Evolutionary conservation across 805 yeast species (phyloP), one percentile per base, ranked within the genome.

Genomic region (Maudiozyma barnettii): DNA sequence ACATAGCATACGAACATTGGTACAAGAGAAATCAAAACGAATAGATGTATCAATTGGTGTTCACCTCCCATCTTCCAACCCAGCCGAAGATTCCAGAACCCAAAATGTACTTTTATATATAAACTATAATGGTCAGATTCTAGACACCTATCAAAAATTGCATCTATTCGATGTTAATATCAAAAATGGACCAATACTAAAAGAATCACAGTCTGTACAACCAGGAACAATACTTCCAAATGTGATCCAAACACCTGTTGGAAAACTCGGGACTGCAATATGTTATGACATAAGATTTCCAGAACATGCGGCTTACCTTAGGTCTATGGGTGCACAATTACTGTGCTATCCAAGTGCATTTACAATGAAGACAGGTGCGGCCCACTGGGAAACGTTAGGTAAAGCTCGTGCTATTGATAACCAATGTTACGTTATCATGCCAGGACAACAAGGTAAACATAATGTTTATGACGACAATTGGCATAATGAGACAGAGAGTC

Each of bases 261-360:
- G 87, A 2, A 76, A 74, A 45, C 66, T 87, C 5, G 95, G 95
- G 0, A 64, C 76, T 10, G 84, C 79, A 1, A 84, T 86, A 31
- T 91, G 96, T 64, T 89, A 86, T 64, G 98, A 87, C 65, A 78
- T 88, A 31, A 70, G 97, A 52, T 87, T 88, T 60, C 95, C 96
- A 0, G 96, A 89, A 60, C 66, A 85, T 43, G 81, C 93, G 1
- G 56, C 83, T 33, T 65, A 81, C 38, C 65, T 85, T 33, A 68
- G 95, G 45, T 60, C 76, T 9, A 55, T 67, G 45, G 95, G 96
- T 3, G 95, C 96, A 1, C 75, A 86, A 49, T 69, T 91, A 20
- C 55, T 91, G 37, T 76, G 91, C 2, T 91, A 71, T 56, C 98
- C 99, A 0, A 82, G 95, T 22, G 98, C 98, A 0, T 93, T 95